Conservation (phyloP, 129 eudicot species). For the Tanacetum coccineum region DNA sequence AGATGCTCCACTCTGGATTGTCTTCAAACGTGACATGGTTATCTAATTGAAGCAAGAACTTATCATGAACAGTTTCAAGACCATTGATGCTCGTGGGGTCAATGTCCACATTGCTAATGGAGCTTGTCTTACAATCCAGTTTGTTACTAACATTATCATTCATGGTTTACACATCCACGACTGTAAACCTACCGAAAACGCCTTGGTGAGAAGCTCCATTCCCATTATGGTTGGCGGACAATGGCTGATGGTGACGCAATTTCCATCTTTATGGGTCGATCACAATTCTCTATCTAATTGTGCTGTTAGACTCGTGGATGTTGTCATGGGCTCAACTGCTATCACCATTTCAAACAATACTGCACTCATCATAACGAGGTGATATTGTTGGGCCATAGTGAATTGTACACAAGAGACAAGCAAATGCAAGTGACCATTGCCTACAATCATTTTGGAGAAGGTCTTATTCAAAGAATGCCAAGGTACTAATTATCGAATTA, state of each 20-base stretch:
- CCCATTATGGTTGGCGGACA: conserved; percentile 89
- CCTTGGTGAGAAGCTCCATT: conserved; percentile 87
- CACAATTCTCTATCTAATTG: conserved; percentile 86
- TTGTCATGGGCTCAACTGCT: conserved; percentile 94
- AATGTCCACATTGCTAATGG: conserved; percentile 91
- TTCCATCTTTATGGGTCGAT: conserved; percentile 83
- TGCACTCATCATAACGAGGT: conserved; percentile 94
- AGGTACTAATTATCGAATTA: conserved; percentile 46
- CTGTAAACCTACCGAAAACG: conserved; percentile 88
- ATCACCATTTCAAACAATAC: conserved; percentile 90
- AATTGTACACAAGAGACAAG: conserved; percentile 69
- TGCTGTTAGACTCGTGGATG: conserved; percentile 93
- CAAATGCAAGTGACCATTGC: conserved; percentile 95
- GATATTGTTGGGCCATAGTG: conserved; percentile 93
- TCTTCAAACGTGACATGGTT: conserved; percentile 84
- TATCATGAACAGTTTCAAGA: conserved; percentile 92
- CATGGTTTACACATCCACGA: conserved; percentile 88
- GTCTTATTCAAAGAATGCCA: conserved; percentile 95
- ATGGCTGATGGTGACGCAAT: conserved; percentile 96
- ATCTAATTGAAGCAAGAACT: conserved; percentile 78
- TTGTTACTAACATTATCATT: conserved; percentile 68
- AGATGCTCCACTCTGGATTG: conserved; percentile 76
- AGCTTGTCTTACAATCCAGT: conserved; percentile 82
- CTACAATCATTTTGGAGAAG: conserved; percentile 89
- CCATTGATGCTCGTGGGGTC: conserved; percentile 88